Percentiles rank a stretch among this genome's conserved stretches.
Conservation (phyloP, 805 yeast species). For the Tetrapisispora fleetii region DNA sequence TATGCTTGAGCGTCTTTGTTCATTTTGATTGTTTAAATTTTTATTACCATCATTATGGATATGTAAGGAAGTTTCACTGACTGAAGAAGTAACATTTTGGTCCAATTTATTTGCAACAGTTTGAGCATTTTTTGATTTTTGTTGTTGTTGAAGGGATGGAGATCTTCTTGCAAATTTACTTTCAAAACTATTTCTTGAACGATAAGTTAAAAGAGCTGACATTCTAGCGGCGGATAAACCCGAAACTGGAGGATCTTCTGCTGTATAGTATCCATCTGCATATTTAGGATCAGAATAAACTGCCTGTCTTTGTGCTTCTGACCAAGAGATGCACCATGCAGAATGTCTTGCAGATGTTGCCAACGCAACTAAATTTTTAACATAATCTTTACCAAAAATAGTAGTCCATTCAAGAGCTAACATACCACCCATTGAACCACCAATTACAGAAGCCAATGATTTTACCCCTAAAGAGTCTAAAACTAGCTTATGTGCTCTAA, state of each 20-base stretch:
- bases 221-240: slow-evolving; percentile 96
- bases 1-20: slow-evolving; percentile 5
- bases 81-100: slow-evolving; percentile 22
- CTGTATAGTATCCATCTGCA: slow-evolving; percentile 75
- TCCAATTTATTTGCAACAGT: not conserved
- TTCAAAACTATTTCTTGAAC: slow-evolving; percentile 89
- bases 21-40: slow-evolving; percentile 10
- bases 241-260: slow-evolving; percentile 68
- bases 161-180: slow-evolving; percentile 78
- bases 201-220: slow-evolving; percentile 88
- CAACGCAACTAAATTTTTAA: slow-evolving; percentile 62
- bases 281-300: slow-evolving; percentile 93
- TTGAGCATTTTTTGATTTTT: slow-evolving; percentile 13
- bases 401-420: slow-evolving; percentile 74
- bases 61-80: slow-evolving; percentile 67
- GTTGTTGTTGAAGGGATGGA: slow-evolving; percentile 36
- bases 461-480: slow-evolving; percentile 74
- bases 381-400: slow-evolving; percentile 55
- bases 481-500: slow-evolving; percentile 63
- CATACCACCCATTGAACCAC: slow-evolving; percentile 99
- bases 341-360: slow-evolving; percentile 93
- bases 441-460: slow-evolving; percentile 74
- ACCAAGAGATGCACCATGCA: slow-evolving; percentile 99
- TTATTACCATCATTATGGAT: slow-evolving; percentile 80
- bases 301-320: slow-evolving; percentile 94